Conservation (phyloP, 768 basidiomycete species). For the Russula foetens region DNA sequence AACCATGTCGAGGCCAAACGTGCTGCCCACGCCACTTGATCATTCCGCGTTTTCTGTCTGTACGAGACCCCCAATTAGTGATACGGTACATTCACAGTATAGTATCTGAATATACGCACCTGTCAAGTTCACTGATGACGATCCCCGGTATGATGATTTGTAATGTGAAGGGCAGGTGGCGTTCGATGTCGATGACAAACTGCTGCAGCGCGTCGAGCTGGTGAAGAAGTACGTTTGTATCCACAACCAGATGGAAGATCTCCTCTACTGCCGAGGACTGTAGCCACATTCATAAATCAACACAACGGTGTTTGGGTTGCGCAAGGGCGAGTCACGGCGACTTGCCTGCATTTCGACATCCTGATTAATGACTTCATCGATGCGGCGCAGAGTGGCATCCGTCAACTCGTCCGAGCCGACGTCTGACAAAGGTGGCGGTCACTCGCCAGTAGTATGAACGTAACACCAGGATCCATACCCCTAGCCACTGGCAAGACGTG, state of each 20-base stretch:
- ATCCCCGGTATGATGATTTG: slow-evolving; percentile 59
- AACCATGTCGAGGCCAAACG: slow-evolving; percentile 52
- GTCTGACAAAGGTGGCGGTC: not conserved
- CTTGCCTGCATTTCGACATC: slow-evolving; percentile 70
- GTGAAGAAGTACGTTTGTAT: slow-evolving; percentile 73
- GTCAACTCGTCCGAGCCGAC: not conserved
- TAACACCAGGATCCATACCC: not conserved
- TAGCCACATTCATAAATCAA: not conserved
- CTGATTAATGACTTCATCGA: slow-evolving; percentile 49
- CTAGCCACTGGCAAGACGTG: not conserved
- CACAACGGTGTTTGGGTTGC: not conserved
- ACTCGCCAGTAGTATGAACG: not conserved
- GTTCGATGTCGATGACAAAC: slow-evolving; percentile 57
- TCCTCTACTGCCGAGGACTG: slow-evolving; percentile 9
- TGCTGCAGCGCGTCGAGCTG: slow-evolving; percentile 54
- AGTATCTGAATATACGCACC: slow-evolving; percentile 32
- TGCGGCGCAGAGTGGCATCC: slow-evolving; percentile 40
- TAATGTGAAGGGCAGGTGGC: slow-evolving; percentile 38
- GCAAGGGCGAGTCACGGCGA: no score
- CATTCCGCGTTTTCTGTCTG: slow-evolving; percentile 10
- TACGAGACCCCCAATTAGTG: not conserved
- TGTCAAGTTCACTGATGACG: slow-evolving; percentile 73
- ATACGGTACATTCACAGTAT: not conserved
- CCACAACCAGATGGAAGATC: slow-evolving; percentile 50
- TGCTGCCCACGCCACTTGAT: slow-evolving; percentile 20